Percentiles rank a stretch among this genome's conserved stretches.
Evolutionary conservation across 805 yeast genomes (phyloP).

Genomic region (Teunomyces panamensis): DNA sequence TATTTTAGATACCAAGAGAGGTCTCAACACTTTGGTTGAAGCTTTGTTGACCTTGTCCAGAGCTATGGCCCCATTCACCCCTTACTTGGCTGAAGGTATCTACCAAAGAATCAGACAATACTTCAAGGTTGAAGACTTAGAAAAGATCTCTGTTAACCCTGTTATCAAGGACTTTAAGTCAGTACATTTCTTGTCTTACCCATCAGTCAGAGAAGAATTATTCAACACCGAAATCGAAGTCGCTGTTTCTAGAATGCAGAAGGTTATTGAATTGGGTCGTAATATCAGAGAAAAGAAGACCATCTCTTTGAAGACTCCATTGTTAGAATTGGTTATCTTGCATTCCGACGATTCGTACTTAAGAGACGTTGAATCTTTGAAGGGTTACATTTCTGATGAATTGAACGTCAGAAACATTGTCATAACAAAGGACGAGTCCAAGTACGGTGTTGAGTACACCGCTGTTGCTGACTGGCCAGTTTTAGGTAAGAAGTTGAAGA

Average conservation of each 20-base stretch:
- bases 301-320: slow-evolving; percentile 92
- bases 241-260: slow-evolving; percentile 94
- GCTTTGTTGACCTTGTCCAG: slow-evolving; percentile 84
- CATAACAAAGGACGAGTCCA: slow-evolving; percentile 85
- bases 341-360: slow-evolving; percentile 76
- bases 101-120: slow-evolving; percentile 69
- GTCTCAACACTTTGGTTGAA: slow-evolving; percentile 87
- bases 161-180: slow-evolving; percentile 64
- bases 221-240: slow-evolving; percentile 80
- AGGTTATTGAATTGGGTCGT: slow-evolving; percentile 94
- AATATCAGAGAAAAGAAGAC: slow-evolving; percentile 93
- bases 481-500: slow-evolving; percentile 93
- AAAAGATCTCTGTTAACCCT: slow-evolving; percentile 36
- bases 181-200: slow-evolving; percentile 92
- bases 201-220: slow-evolving; percentile 74
- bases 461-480: slow-evolving; percentile 99
- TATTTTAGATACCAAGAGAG: slow-evolving; percentile 75
- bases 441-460: slow-evolving; percentile 86
- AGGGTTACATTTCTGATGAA: slow-evolving; percentile 82
- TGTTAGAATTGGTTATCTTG: slow-evolving; percentile 80
- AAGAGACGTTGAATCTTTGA: slow-evolving; percentile 72
- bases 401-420: slow-evolving; percentile 85
- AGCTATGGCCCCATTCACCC: slow-evolving; percentile 99
- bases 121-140: slow-evolving; percentile 59
- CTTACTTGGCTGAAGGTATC: slow-evolving; percentile 88